Evolutionary conservation across 2,329 filamentous ascomycete genomes (phyloP), one percentile per base, ranked within the genome.

Genomic region (Graphilbum ipis-grandicollis): DNA sequence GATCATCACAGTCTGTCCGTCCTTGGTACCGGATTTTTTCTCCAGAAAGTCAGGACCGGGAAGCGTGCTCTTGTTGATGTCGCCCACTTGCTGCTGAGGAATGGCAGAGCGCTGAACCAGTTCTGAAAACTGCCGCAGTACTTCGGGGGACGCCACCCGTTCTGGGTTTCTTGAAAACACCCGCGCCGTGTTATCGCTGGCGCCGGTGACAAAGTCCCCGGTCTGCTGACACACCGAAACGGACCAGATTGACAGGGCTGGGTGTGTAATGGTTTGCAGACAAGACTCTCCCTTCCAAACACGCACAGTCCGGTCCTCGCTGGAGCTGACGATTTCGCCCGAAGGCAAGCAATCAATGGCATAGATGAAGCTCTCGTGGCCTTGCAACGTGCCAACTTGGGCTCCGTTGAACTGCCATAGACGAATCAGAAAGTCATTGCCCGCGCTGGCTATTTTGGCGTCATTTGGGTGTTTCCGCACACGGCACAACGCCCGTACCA

Each of bases 341-440:
- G 79, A 76, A 0, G 88, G 81, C 9, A 93, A 60, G 18, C 71
- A 67, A 2, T 79, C 68, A 13, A 98, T 60, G 7, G 81, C 79
- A 56, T 98, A 98, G 40, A 98, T 90, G 53, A 93, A 98, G 51
- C 79, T 92, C 39, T 93, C 85, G 49, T 98, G 92, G 1, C 88
- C 90, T 41, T 77, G 71, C 3, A 98, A 64, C 53, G 86, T 76
- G 9, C 69, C 78, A 10, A 93, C 64, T 40, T 82, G 69, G 35
- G 77, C 65, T 0, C 90, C 90, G 37, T 79, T 71, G 19, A 93
- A 52, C 26, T 78, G 90, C 80, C 86, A 98, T 5, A 96, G 57
- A 33, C 86, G 73, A 43, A 98, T 80, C 17, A 86, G 63, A 21
- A 84, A 83, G 51, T 98, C 90, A 50, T 96, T 98, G 47, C 84